Percentiles rank a stretch among this genome's conserved stretches.
Conservation (phyloP, 306 rosid genomes). For the Boehmeria nivea region DNA sequence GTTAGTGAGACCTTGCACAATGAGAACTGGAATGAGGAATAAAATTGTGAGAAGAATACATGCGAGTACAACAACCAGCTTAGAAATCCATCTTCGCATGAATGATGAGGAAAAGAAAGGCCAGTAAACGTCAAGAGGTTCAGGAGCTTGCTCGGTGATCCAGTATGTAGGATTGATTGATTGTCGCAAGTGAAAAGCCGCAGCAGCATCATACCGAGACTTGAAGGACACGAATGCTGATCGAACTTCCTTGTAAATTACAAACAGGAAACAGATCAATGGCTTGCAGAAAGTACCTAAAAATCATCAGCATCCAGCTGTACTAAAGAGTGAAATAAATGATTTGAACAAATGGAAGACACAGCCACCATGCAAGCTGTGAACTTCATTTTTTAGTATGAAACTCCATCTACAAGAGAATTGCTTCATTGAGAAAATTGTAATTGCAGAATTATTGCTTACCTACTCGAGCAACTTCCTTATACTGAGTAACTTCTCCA, state of each 20-base stretch:
- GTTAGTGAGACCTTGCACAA: conserved; percentile 81
- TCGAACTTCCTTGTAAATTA: conserved; percentile 57
- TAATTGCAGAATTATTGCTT: too few relatives aligned
- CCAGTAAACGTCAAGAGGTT: conserved; percentile 88
- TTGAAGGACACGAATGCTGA: conserved; percentile 92
- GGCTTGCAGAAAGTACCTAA: conserved; percentile 12
- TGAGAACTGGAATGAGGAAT: conserved; percentile 76
- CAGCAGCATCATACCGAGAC: conserved; percentile 70
- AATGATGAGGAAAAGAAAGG: conserved; percentile 86
- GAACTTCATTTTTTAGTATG: too few relatives aligned
- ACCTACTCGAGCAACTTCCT: too few relatives aligned
- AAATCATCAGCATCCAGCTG: neutral
- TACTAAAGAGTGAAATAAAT: too few relatives aligned
- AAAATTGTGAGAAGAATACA: conserved; percentile 50
- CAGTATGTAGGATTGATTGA: conserved; percentile 78
- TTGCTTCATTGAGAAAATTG: too few relatives aligned
- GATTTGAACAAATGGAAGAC: too few relatives aligned
- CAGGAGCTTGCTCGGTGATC: conserved; percentile 88
- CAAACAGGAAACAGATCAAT: conserved; percentile 22
- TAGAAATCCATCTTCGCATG: conserved; percentile 80
- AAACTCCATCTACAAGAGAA: too few relatives aligned
- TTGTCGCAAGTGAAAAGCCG: conserved; percentile 67
- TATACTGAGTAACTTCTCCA: too few relatives aligned
- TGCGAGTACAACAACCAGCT: conserved; percentile 59
- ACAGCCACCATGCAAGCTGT: too few relatives aligned